phyloP scores from a whole-genome alignment of 306 rosid genomes.

The Ormosia emarginata region DNA sequence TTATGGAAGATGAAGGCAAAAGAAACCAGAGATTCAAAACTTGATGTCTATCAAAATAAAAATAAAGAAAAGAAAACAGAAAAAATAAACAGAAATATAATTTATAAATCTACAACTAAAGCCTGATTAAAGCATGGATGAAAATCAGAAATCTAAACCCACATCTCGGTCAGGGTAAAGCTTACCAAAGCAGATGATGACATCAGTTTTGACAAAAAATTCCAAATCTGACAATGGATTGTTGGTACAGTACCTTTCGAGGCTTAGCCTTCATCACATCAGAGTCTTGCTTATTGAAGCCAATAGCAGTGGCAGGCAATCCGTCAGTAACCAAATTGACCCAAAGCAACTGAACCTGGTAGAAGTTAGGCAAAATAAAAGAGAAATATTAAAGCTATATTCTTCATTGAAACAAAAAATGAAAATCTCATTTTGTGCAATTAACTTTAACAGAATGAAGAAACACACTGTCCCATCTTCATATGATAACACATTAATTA shows the following conservation, averaged over 20 bases:
- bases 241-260: slow-evolving; percentile 64
- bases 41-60: not conserved
- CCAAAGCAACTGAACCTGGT: slow-evolving; percentile 96
- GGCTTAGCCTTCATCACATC: slow-evolving; percentile 98
- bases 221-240: slow-evolving; percentile 11
- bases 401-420: slow-evolving; percentile 19
- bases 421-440: slow-evolving; percentile 1
- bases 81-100: not conserved
- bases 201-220: not conserved
- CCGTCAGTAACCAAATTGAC: slow-evolving; percentile 98
- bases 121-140: not conserved
- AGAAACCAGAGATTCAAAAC: not conserved
- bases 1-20: not conserved
- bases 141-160: not conserved
- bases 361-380: not conserved
- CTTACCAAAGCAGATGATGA: not conserved
- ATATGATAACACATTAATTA: slow-evolving; percentile 9
- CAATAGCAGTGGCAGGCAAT: slow-evolving; percentile 98
- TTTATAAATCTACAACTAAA: no score
- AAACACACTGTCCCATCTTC: not conserved
- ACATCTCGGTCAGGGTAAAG: not conserved
- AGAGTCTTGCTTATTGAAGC: slow-evolving; percentile 93
- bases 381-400: not conserved
- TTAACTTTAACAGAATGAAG: not conserved
- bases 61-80: no score